phyloP scores from a whole-genome alignment of 2,329 filamentous ascomycete species.

The Botrytis porri region DNA sequence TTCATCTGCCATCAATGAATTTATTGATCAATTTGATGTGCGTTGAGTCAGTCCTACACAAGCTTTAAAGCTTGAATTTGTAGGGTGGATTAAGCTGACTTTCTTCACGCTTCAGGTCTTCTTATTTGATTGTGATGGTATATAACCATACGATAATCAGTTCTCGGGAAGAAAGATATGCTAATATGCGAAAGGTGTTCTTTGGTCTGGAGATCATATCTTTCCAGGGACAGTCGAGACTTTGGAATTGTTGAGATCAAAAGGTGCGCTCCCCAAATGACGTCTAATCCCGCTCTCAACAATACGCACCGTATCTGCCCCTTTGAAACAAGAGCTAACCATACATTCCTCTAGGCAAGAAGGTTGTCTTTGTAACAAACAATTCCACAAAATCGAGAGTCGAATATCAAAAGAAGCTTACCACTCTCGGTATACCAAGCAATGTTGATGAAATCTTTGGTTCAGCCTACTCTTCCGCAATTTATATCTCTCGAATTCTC shows the following conservation, averaged over 20 bases:
- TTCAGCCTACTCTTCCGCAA: conserved; percentile 84
- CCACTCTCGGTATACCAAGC: conserved; percentile 73
- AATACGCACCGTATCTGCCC: not conserved
- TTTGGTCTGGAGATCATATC: conserved; percentile 93
- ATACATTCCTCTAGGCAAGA: conserved; percentile 63
- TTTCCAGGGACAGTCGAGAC: conserved; percentile 86
- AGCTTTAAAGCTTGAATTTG: conserved; percentile 3
- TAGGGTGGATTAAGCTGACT: conserved; percentile 24
- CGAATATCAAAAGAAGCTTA: conserved; percentile 92
- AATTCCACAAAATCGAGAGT: conserved; percentile 95
- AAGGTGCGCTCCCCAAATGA: conserved; percentile 48
- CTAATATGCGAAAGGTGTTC: conserved; percentile 60
- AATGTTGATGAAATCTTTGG: conserved; percentile 90
- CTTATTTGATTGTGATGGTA: conserved; percentile 96
- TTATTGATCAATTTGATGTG: conserved; percentile 90
- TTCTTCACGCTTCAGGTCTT: conserved; percentile 62
- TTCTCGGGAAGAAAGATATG: not conserved
- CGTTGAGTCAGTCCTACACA: conserved; percentile 43
- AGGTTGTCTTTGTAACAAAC: conserved; percentile 94
- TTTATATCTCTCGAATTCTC: conserved; percentile 94
- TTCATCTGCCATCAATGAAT: conserved; percentile 70
- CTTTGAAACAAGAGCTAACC: not conserved
- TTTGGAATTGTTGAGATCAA: conserved; percentile 74
- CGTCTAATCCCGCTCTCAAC: not conserved
- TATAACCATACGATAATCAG: conserved; percentile 34